Conservation (phyloP, 225 moss, liverwort and hornwort species). For the Bryum argenteum region DNA sequence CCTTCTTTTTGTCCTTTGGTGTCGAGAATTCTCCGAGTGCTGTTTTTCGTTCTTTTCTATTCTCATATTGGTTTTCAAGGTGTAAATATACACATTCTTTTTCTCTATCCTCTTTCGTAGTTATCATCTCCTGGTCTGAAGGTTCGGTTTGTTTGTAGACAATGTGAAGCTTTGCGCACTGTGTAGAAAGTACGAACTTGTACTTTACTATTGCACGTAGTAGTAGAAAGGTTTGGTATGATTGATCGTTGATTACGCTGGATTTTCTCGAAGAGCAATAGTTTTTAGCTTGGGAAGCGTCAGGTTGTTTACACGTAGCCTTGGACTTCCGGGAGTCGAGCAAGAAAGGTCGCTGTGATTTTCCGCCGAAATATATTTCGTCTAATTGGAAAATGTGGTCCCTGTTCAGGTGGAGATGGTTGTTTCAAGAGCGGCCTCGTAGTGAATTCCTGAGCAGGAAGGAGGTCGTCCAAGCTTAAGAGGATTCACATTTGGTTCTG, state of each 20-base stretch:
- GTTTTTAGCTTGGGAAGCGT: conserved; percentile 4
- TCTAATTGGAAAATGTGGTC: conserved; percentile 19
- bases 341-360: conserved; percentile 15
- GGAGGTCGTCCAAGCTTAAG: conserved; percentile 28
- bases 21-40: conserved; percentile 17
- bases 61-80: conserved; percentile 8
- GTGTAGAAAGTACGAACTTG: conserved; percentile 8
- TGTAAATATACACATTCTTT: not conserved
- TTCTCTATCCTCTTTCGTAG: not conserved
- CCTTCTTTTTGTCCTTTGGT: not conserved
- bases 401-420: conserved; percentile 43
- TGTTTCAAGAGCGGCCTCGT: conserved; percentile 28
- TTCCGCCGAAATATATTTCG: not conserved
- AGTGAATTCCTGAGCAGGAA: conserved; percentile 21
- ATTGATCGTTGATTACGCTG: conserved; percentile 18
- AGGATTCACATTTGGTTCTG: too few relatives aligned
- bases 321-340: conserved; percentile 13
- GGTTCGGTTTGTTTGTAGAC: conserved; percentile 23
- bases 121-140: not conserved
- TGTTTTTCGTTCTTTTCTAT: not conserved
- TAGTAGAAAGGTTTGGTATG: conserved; percentile 11
- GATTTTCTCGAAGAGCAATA: conserved; percentile 20
- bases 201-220: conserved; percentile 3
- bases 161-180: conserved; percentile 34
- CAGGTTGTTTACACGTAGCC: not conserved